A percentile compares a stretch with the other conserved stretches of the same genome.
Conservation (phyloP, 176 grass and related monocot species). For the Ananas comosus region DNA sequence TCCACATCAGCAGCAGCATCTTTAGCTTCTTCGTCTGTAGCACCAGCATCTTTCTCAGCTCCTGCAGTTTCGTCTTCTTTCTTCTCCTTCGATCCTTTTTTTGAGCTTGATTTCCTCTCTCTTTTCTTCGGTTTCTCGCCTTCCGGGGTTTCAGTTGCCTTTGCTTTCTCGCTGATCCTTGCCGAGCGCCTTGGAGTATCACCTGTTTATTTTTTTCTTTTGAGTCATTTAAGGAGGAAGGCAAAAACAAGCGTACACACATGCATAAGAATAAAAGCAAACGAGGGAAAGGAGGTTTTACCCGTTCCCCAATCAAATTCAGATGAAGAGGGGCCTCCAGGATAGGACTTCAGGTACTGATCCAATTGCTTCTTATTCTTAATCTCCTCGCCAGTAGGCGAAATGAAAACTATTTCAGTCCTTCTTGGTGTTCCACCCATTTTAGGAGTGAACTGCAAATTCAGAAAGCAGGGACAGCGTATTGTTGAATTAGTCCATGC, state of each 20-base stretch:
- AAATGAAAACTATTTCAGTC: slow-evolving; percentile 20
- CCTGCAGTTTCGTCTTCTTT: not conserved
- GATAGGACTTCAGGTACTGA: slow-evolving; percentile 10
- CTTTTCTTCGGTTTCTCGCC: slow-evolving; percentile 18
- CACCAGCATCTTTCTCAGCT: not conserved
- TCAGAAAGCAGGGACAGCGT: not conserved
- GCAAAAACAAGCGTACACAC: not conserved
- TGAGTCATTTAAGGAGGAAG: not conserved
- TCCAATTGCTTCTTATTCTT: slow-evolving; percentile 20
- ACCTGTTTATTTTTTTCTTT: not conserved
- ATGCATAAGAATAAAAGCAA: not conserved
- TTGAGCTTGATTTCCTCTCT: slow-evolving; percentile 20
- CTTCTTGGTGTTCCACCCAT: slow-evolving; percentile 17
- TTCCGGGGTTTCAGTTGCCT: slow-evolving; percentile 17
- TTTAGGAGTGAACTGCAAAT: slow-evolving; percentile 13
- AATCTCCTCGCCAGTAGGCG: slow-evolving; percentile 15
- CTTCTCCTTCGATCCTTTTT: slow-evolving; percentile 12
- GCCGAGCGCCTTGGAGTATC: slow-evolving; percentile 17
- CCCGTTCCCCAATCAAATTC: slow-evolving; percentile 24
- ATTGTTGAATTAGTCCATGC: no score
- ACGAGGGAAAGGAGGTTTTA: not conserved
- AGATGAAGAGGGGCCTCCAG: slow-evolving; percentile 19
- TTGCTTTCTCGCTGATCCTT: slow-evolving; percentile 16
- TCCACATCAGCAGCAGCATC: not conserved
- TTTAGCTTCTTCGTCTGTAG: not conserved